Base-by-base conservation (phyloP, 2,329 filamentous ascomycete species). In the Apiospora pterosperma region DNA sequence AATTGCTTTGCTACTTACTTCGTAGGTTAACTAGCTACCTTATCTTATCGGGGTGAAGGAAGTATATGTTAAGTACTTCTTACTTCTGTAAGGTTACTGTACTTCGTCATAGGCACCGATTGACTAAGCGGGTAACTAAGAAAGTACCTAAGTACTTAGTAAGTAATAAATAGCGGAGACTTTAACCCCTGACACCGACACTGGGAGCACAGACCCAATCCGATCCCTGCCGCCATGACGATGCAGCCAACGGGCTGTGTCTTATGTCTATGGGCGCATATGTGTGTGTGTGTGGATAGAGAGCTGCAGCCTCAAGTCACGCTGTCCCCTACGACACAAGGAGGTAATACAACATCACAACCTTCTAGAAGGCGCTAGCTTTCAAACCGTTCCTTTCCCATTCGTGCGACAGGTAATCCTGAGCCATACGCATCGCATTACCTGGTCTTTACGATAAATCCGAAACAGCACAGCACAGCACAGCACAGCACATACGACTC, bases 21-120 rank as follows among this genome's bases (percentile, higher is more conserved):
- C 64, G 64, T 31, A 19, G 63, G 63, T 64, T 64, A 63, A 63
- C 42, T 21, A 39, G 65, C 21, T 59, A 19, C 39, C 66, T 72
- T 74, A 73, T 73, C 72, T 74, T 73, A 74, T 73, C 71, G 21
- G 28, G n/a, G n/a, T n/a, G n/a, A n/a, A n/a, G n/a, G n/a, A n/a
- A n/a, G n/a, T n/a, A n/a, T n/a, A n/a, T 5, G 39, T 10, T 14
- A 25, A 6, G 66, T 68, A 69, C 25, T 23, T 11, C 5, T 11
- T 66, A 69, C 66, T 11, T 63, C 8, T 6, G 28, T 4, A 21
- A n/a, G n/a, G n/a, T n/a, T 5, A 11, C 48, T 55, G 39, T 42
- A n/a, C 48, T 55, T n/a, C 48, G 48, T 55, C 48, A 55, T 55
- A 55, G 48, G 48, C 28, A n/a, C 12, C 48, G 11, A 11, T 55